These are phyloP conservation scores for Colletotrichum godetiae DNA, from an alignment of 2,329 filamentous ascomycete genomes.

Conservation along the genomic window DNA sequence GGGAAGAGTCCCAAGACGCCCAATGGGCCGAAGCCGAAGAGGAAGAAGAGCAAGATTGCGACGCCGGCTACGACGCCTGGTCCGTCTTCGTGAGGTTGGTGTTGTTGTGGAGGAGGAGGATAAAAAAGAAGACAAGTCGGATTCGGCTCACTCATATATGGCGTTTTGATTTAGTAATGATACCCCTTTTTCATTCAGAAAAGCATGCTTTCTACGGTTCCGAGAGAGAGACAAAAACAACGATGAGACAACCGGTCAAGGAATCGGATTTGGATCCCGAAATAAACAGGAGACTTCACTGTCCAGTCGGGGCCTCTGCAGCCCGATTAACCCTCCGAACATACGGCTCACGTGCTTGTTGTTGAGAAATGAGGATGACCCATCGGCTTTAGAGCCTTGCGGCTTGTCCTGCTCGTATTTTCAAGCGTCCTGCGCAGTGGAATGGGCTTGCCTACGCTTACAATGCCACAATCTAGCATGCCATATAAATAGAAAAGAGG, in stretches of 20 bases:
- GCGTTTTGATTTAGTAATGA: slow-evolving; percentile 28
- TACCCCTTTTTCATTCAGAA: slow-evolving; percentile 22
- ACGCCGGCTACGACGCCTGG: slow-evolving; percentile 28
- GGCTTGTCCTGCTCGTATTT: too few species aligned
- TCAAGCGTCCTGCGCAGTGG: too few species aligned
- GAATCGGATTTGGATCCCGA: too few species aligned
- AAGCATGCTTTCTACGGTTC: neutral
- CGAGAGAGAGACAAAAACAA: too few species aligned
- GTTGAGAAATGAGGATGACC: too few species aligned
- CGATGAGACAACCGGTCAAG: too few species aligned
- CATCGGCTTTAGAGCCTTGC: neutral
- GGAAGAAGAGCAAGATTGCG: slow-evolving; percentile 60
- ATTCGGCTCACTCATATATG: neutral
- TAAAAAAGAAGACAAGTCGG: neutral
- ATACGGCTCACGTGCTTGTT: neutral
- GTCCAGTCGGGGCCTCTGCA: too few species aligned
- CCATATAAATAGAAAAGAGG: too few species aligned
- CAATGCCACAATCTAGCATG: too few species aligned
- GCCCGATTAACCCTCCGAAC: too few species aligned
- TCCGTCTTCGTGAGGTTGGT: slow-evolving; percentile 7
- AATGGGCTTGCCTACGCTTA: too few species aligned
- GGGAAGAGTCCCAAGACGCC: slow-evolving; percentile 57
- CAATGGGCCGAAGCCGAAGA: slow-evolving; percentile 55
- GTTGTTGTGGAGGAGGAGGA: neutral
- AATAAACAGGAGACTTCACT: too few species aligned